phyloP scores from a whole-genome alignment of 805 yeast genomes.

The Priceomyces haplophilus region DNA sequence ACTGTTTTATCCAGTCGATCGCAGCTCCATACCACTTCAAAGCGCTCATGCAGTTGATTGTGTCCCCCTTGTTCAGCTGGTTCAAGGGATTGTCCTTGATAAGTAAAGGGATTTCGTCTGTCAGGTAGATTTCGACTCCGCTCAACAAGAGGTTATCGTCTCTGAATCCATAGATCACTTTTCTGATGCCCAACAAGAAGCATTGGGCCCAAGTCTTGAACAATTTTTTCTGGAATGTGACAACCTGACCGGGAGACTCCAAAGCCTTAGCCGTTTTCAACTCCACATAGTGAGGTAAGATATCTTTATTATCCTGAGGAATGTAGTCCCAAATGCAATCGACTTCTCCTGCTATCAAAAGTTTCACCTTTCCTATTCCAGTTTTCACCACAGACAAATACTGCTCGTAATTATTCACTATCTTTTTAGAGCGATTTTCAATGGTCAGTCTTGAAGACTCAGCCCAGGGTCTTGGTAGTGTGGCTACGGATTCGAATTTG shows the following conservation, averaged over 20 bases:
- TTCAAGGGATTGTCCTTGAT: conserved; percentile 51
- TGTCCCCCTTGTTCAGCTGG: conserved; percentile 28
- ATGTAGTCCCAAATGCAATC: conserved; percentile 86
- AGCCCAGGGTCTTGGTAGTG: conserved; percentile 74
- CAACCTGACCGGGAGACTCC: conserved; percentile 53
- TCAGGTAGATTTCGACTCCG: conserved; percentile 69
- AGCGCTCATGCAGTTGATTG: conserved; percentile 72
- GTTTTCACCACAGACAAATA: conserved; percentile 78
- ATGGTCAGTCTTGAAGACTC: conserved; percentile 61
- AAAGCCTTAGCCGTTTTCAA: conserved; percentile 69
- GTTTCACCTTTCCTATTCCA: conserved; percentile 70
- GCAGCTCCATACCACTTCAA: conserved; percentile 85
- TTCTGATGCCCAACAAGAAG: conserved; percentile 80
- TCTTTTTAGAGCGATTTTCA: conserved; percentile 58
- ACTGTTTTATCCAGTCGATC: conserved; percentile 67
- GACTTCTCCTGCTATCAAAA: conserved; percentile 84
- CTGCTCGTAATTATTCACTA: conserved; percentile 72
- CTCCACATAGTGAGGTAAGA: conserved; percentile 76
- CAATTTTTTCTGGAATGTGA: conserved; percentile 70
- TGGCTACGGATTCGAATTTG: conserved; percentile 79
- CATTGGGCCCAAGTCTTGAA: conserved; percentile 91
- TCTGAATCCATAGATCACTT: conserved; percentile 80
- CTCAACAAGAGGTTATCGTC: conserved; percentile 65
- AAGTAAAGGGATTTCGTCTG: conserved; percentile 74
- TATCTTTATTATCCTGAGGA: conserved; percentile 45